Conservation (phyloP, 2,329 filamentous ascomycete species). For the Fusarium lyarnte region DNA sequence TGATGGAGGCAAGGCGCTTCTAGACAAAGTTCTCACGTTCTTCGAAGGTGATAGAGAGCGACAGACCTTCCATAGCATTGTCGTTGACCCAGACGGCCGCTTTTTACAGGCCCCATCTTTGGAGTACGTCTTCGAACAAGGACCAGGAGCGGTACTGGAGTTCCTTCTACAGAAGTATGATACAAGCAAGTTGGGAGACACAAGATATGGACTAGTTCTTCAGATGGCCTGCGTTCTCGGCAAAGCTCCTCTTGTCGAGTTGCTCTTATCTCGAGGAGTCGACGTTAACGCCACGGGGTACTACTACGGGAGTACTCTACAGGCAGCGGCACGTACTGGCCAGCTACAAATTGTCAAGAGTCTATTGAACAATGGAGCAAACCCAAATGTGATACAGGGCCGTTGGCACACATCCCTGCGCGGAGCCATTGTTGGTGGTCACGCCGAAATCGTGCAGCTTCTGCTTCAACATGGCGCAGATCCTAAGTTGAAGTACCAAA, state of each 20-base stretch:
- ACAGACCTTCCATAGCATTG: background rate
- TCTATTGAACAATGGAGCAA: background rate
- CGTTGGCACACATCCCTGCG: slow-evolving; percentile 6
- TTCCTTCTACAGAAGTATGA: background rate
- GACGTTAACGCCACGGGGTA: slow-evolving; percentile 2
- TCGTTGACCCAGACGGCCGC: background rate
- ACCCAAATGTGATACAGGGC: slow-evolving; percentile 7
- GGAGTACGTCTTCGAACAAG: slow-evolving; percentile 6
- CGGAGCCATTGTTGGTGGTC: background rate
- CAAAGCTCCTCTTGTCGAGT: background rate
- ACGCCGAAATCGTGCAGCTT: background rate
- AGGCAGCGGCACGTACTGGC: slow-evolving; percentile 15
- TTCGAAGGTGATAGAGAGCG: background rate
- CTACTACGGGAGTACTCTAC: slow-evolving; percentile 16
- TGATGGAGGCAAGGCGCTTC: background rate
- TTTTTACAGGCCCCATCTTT: background rate
- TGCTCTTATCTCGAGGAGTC: slow-evolving; percentile 10
- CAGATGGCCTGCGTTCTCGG: slow-evolving; percentile 6
- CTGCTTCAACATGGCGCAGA: slow-evolving; percentile 5
- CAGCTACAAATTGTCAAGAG: background rate
- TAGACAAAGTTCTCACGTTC: background rate
- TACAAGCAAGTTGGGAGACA: background rate
- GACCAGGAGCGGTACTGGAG: background rate
- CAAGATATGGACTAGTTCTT: background rate
- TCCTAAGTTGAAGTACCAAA: background rate